Percentiles rank a stretch among this genome's conserved stretches.
Conservation (phyloP, 768 basidiomycete species). For the Macrocybe gigantea region DNA sequence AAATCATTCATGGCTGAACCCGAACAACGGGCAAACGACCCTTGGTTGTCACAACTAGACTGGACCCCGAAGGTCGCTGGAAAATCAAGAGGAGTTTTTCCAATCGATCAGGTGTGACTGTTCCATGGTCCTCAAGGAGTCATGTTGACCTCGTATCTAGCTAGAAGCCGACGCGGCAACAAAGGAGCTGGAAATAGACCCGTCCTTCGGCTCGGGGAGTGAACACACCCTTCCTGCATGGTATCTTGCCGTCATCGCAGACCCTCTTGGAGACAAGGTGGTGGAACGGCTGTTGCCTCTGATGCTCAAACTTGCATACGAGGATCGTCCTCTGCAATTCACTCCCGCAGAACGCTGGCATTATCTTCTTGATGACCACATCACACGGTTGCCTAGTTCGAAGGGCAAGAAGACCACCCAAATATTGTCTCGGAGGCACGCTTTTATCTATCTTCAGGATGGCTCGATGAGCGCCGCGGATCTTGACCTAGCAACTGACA, state of each 20-base stretch:
- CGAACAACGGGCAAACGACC: constrained; percentile 59
- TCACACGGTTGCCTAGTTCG: constrained; percentile 37
- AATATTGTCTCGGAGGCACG: constrained; percentile 43
- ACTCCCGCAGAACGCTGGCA: constrained; percentile 63
- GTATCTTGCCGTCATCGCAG: constrained; percentile 45
- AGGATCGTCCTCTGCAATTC: constrained; percentile 55
- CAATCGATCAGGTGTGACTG: constrained; percentile 17
- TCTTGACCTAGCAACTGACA: constrained; percentile 33
- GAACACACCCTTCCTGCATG: constrained; percentile 37
- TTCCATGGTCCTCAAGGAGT: background rate
- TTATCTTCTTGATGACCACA: constrained; percentile 29
- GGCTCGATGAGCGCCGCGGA: constrained; percentile 38
- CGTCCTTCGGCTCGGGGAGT: constrained; percentile 1
- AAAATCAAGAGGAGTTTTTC: constrained; percentile 56
- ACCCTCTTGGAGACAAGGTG: constrained; percentile 33
- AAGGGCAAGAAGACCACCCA: constrained; percentile 34
- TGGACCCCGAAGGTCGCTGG: constrained; percentile 86
- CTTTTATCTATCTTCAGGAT: constrained; percentile 35
- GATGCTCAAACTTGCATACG: constrained; percentile 57
- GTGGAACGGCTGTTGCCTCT: constrained; percentile 59
- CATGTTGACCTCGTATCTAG: background rate
- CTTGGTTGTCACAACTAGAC: constrained; percentile 88
- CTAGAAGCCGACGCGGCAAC: background rate
- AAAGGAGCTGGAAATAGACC: background rate
- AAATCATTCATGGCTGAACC: constrained; percentile 42